These are phyloP conservation scores for Noccaea caerulescens DNA, from an alignment of 345 rosid genomes.

Conservation along the genomic window DNA sequence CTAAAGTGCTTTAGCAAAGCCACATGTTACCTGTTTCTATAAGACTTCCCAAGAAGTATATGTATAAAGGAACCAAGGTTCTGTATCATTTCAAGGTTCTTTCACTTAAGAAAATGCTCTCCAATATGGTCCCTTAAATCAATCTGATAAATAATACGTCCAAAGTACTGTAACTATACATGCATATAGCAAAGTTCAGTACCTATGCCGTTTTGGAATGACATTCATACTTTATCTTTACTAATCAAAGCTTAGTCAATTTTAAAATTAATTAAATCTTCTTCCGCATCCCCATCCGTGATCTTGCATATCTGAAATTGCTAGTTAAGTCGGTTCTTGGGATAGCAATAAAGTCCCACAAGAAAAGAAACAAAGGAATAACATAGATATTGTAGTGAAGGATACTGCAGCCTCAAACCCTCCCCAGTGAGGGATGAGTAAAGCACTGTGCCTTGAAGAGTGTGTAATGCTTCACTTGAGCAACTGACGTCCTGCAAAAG, in stretches of 20 bases:
- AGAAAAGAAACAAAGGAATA: constrained; percentile 13
- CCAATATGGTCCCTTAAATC: constrained; percentile 6
- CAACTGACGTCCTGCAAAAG: constrained; percentile 66
- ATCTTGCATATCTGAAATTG: constrained; percentile 71
- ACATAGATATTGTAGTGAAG: constrained; percentile 43
- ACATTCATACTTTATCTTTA: constrained; percentile 25
- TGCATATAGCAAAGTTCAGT: constrained; percentile 31
- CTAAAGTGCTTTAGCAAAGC: background rate
- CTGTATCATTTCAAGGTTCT: constrained; percentile 7
- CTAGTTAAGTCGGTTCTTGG: constrained; percentile 45
- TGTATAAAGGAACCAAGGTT: constrained; percentile 15
- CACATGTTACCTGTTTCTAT: constrained; percentile 24
- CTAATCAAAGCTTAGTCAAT: constrained; percentile 10
- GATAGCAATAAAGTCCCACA: constrained; percentile 18
- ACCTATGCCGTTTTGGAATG: constrained; percentile 24
- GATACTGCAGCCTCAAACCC: constrained; percentile 90
- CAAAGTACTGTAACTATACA: constrained; percentile 17
- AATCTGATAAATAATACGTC: constrained; percentile 26
- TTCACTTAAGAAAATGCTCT: constrained; percentile 12
- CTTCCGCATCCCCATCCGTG: constrained; percentile 84
- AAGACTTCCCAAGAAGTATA: background rate
- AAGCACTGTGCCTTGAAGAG: constrained; percentile 75
- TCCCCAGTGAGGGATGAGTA: constrained; percentile 73
- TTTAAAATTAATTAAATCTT: constrained; percentile 35
- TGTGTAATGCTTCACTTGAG: constrained; percentile 73